Conservation (phyloP, 495 filamentous ascomycete genomes). For the Haplographium delicatum region DNA sequence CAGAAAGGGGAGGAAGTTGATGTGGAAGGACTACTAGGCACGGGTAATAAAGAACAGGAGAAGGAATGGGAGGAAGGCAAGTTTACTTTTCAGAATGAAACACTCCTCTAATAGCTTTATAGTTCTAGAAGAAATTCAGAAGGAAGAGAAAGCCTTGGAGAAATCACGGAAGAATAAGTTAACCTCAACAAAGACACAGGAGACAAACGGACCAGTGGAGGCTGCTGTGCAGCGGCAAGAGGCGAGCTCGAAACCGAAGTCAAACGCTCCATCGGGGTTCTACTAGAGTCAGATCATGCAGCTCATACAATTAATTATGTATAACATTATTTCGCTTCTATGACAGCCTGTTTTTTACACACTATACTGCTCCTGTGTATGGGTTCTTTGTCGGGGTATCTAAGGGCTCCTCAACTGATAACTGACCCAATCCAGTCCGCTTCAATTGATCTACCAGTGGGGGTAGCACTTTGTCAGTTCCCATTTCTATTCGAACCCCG, state of each 20-base stretch:
- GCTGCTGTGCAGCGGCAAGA: neutral
- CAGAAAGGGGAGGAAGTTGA: constrained; percentile 86
- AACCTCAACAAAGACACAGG: constrained; percentile 27
- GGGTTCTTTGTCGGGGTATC: neutral
- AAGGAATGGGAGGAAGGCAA: constrained; percentile 83
- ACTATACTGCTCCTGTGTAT: constrained; percentile 16
- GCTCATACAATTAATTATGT: constrained; percentile 20
- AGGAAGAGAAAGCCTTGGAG: constrained; percentile 64
- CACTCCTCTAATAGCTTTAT: constrained; percentile 12
- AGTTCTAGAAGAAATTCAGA: constrained; percentile 78
- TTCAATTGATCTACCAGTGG: constrained; percentile 39
- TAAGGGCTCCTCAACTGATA: neutral
- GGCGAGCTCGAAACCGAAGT: constrained; percentile 7
- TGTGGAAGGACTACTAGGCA: constrained; percentile 76
- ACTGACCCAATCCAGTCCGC: constrained; percentile 23
- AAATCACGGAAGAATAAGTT: constrained; percentile 29
- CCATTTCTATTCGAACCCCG: constrained; percentile 48
- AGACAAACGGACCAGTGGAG: neutral
- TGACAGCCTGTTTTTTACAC: constrained; percentile 49
- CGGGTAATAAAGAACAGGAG: constrained; percentile 70
- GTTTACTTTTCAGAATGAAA: neutral
- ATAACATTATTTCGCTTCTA: constrained; percentile 21
- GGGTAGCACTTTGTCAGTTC: constrained; percentile 50
- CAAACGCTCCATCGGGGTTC: constrained; percentile 20
- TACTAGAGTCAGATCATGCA: constrained; percentile 11